Percentiles rank a stretch among this genome's conserved stretches.
Evolutionary conservation across 345 rosid genomes (phyloP).

Genomic region (Atalantia buxifolia): DNA sequence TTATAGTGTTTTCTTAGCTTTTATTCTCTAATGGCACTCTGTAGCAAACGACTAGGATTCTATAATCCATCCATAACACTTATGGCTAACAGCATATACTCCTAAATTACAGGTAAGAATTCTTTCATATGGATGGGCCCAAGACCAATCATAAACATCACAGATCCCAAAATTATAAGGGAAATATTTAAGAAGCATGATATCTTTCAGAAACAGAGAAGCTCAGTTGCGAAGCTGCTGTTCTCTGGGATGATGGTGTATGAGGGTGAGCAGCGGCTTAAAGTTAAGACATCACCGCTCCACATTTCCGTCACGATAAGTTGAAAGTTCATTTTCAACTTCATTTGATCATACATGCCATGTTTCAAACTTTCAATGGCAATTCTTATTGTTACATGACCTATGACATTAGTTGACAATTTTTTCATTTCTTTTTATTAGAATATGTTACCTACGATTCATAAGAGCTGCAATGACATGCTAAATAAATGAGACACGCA

Average conservation of each 20-base stretch:
- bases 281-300: conserved; percentile 38
- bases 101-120: too few relatives aligned
- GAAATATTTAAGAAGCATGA: conserved; percentile 36
- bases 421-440: not conserved
- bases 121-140: too few relatives aligned
- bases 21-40: too few relatives aligned
- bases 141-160: conserved; percentile 32
- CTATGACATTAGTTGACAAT: not conserved
- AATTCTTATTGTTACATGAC: too few relatives aligned
- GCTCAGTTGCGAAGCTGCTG: conserved; percentile 29
- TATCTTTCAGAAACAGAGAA: conserved; percentile 31
- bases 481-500: conserved; percentile 25
- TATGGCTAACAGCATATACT: too few relatives aligned
- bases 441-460: conserved; percentile 9
- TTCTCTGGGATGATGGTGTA: conserved; percentile 29
- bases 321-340: conserved; percentile 37
- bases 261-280: conserved; percentile 51
- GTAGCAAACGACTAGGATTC: too few relatives aligned
- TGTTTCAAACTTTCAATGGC: too few relatives aligned
- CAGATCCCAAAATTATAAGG: conserved; percentile 41
- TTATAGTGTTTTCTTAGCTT: too few relatives aligned
- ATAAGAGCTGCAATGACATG: conserved; percentile 30
- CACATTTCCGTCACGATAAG: conserved; percentile 55
- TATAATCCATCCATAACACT: too few relatives aligned
- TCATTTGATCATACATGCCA: not conserved